phyloP scores from a whole-genome alignment of 139 green algal genomes.

The Chlorella sp. region DNA sequence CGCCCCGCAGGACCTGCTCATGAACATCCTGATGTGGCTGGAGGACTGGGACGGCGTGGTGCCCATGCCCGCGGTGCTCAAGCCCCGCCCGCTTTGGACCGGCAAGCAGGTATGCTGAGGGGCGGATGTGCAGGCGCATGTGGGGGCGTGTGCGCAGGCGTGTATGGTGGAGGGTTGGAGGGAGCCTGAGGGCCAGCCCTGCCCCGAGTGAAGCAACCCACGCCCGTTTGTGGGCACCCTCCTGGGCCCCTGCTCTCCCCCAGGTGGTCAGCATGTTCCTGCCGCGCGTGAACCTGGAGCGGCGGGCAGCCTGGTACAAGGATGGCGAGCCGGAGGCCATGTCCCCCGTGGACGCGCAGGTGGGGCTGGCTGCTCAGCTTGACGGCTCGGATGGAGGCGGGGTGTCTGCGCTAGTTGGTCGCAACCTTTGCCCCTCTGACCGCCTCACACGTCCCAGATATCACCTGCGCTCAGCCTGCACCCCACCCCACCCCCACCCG shows the following conservation, averaged over 20 bases:
- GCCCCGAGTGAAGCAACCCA: no score
- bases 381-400: neutral
- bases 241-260: neutral
- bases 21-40: constrained; percentile 98
- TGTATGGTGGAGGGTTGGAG: neutral
- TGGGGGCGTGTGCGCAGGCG: neutral
- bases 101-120: constrained; percentile 86
- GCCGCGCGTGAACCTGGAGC: constrained; percentile 83
- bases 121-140: no score
- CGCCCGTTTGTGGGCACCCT: no score
- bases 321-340: constrained; percentile 86
- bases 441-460: no score
- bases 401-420: no score
- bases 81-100: constrained; percentile 96
- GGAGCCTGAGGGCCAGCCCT: neutral
- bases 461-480: no score
- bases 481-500: neutral
- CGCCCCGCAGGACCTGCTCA: constrained; percentile 87
- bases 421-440: no score
- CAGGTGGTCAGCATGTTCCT: constrained; percentile 88
- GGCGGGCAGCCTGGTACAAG: constrained; percentile 85
- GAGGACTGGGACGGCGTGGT: constrained; percentile 94
- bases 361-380: no score
- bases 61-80: constrained; percentile 94
- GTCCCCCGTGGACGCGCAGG: constrained; percentile 88